Conservation (phyloP, 1,284 basidiomycete genomes). For the Pisolithus thermaeus region DNA sequence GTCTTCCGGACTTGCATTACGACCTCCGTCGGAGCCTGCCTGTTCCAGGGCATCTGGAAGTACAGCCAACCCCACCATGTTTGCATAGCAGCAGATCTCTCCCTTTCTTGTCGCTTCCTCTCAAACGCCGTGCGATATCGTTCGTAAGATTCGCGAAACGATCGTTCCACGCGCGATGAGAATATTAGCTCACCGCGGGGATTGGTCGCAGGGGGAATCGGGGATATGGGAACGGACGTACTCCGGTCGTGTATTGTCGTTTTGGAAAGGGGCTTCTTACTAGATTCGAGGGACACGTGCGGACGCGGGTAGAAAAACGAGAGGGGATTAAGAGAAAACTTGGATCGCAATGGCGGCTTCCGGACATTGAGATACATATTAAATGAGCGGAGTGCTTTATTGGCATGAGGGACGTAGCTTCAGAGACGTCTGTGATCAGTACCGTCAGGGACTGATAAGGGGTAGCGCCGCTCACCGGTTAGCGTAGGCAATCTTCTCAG, state of each 20-base stretch:
- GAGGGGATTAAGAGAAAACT: constrained; percentile 59
- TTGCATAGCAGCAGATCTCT: constrained; percentile 36
- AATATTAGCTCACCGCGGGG: constrained; percentile 97
- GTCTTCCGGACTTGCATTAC: constrained; percentile 22
- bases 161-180: constrained; percentile 77
- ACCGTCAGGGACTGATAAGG: constrained; percentile 6
- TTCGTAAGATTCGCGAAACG: constrained; percentile 90
- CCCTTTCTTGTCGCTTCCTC: constrained; percentile 65
- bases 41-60: constrained; percentile 38
- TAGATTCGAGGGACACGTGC: constrained; percentile 14
- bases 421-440: constrained; percentile 11
- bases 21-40: constrained; percentile 9
- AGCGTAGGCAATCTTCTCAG: constrained; percentile 94
- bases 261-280: constrained; percentile 18
- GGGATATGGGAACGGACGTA: constrained; percentile 51
- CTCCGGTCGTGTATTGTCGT: constrained; percentile 27
- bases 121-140: constrained; percentile 91
- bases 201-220: constrained; percentile 85
- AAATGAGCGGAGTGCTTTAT: constrained; percentile 84
- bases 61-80: constrained; percentile 40
- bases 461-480: constrained; percentile 66
- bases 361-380: constrained; percentile 98
- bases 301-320: constrained; percentile 58
- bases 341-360: constrained; percentile 60
- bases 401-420: constrained; percentile 96